These are phyloP conservation scores for Mariannaea sp. DNA, from an alignment of 2,329 filamentous ascomycete species.

Conservation along the genomic window DNA sequence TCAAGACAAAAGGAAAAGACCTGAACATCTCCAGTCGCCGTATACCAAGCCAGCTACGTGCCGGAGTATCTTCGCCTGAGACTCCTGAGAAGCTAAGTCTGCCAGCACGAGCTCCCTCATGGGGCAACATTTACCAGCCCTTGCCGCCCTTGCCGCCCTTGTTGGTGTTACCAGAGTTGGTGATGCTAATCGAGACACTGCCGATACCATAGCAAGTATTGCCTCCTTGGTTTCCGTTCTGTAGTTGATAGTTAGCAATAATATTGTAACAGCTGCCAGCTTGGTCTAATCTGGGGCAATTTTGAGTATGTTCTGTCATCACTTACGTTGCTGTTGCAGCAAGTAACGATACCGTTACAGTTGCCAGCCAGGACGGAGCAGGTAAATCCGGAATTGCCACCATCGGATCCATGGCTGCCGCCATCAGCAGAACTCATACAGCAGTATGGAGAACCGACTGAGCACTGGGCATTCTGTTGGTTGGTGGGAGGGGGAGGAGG, in stretches of 20 bases:
- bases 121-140: too few relatives aligned
- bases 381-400: neutral
- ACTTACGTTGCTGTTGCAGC: constrained; percentile 11
- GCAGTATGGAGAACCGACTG: constrained; percentile 15
- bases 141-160: neutral
- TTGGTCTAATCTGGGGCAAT: too few relatives aligned
- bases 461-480: constrained; percentile 2
- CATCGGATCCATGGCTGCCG: too few relatives aligned
- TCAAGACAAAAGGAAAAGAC: neutral
- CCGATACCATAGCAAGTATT: too few relatives aligned
- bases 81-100: neutral
- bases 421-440: too few relatives aligned
- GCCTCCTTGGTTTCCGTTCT: constrained; percentile 1
- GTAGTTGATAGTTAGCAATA: neutral
- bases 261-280: too few relatives aligned
- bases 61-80: neutral
- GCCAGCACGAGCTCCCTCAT: neutral
- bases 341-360: constrained; percentile 11
- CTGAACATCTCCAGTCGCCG: neutral
- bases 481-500: neutral
- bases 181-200: too few relatives aligned
- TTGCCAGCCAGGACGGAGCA: neutral
- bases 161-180: neutral
- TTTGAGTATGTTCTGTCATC: too few relatives aligned
- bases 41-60: neutral